Evolutionary conservation across 2,329 filamentous ascomycete genomes (phyloP).

Genomic region (Colletotrichum tofieldiae): DNA sequence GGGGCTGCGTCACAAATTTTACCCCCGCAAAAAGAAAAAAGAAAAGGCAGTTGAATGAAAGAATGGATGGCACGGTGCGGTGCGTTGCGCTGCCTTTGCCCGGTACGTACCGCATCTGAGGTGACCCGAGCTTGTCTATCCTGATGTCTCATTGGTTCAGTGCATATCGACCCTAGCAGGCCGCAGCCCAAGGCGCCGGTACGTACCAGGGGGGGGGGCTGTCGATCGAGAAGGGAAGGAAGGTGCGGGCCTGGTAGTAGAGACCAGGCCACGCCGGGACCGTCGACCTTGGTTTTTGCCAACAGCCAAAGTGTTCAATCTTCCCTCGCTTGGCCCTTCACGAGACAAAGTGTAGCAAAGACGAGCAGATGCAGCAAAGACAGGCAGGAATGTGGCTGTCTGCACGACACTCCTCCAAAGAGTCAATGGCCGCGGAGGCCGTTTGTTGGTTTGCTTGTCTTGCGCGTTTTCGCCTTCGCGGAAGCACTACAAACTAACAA

Average conservation of each 20-base stretch:
- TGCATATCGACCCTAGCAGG: neutral
- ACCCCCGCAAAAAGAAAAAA: constrained; percentile 43
- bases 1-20: constrained; percentile 45
- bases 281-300: neutral
- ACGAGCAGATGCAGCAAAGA: neutral
- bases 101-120: constrained; percentile 13
- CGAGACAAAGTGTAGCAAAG: neutral
- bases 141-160: constrained; percentile 19
- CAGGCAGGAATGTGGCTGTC: too few relatives aligned
- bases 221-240: constrained; percentile 11
- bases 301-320: neutral
- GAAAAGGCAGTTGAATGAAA: neutral
- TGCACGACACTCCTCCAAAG: neutral
- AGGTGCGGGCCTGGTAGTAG: constrained; percentile 3
- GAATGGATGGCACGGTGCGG: constrained; percentile 13
- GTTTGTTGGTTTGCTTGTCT: neutral
- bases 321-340: neutral
- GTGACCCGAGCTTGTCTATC: constrained; percentile 1
- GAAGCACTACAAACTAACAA: neutral
- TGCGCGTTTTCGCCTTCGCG: neutral
- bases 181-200: neutral
- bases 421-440: neutral
- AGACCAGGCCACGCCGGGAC: neutral
- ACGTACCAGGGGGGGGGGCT: constrained; percentile 10
- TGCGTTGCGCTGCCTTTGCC: constrained; percentile 14